These are phyloP conservation scores for Eimeria tenella DNA, from an alignment of 169 alveolate genomes.

Conservation along the genomic window DNA sequence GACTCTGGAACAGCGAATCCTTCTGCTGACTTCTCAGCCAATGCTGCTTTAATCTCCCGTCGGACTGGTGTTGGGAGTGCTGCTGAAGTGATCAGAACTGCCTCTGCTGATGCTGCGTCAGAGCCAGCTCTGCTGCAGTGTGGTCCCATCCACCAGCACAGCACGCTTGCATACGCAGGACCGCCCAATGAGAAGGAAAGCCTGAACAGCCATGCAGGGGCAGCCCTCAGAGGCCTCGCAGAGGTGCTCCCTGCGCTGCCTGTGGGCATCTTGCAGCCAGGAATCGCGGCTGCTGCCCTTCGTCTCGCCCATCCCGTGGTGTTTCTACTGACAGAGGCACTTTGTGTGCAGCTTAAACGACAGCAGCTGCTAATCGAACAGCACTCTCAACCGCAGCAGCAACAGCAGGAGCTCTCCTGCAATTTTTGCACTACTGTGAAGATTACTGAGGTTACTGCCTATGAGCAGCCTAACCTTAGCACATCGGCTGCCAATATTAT, in stretches of 20 bases:
- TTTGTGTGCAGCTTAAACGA: neutral
- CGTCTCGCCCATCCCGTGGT: slow-evolving; percentile 50
- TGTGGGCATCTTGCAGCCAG: slow-evolving; percentile 50
- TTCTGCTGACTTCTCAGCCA: too few relatives aligned
- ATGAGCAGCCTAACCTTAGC: neutral
- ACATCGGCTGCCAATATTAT: slow-evolving; percentile 21
- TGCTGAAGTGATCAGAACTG: neutral
- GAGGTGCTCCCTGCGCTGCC: slow-evolving; percentile 60
- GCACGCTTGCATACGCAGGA: neutral
- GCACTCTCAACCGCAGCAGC: neutral
- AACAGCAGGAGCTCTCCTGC: slow-evolving; percentile 9
- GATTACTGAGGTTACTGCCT: neutral
- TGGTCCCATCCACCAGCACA: neutral
- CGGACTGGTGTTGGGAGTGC: neutral
- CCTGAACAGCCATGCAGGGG: neutral
- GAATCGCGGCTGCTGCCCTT: slow-evolving; percentile 56
- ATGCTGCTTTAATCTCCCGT: neutral
- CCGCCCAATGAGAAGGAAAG: neutral
- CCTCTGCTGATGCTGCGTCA: neutral
- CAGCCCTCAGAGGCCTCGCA: slow-evolving; percentile 35
- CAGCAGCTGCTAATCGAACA: slow-evolving; percentile 19
- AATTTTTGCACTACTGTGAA: neutral
- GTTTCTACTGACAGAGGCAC: slow-evolving; percentile 37
- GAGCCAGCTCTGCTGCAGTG: neutral
- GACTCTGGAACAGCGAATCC: neutral